phyloP scores from a whole-genome alignment of 495 filamentous ascomycete species.

The Hypoxylon intermedium region DNA sequence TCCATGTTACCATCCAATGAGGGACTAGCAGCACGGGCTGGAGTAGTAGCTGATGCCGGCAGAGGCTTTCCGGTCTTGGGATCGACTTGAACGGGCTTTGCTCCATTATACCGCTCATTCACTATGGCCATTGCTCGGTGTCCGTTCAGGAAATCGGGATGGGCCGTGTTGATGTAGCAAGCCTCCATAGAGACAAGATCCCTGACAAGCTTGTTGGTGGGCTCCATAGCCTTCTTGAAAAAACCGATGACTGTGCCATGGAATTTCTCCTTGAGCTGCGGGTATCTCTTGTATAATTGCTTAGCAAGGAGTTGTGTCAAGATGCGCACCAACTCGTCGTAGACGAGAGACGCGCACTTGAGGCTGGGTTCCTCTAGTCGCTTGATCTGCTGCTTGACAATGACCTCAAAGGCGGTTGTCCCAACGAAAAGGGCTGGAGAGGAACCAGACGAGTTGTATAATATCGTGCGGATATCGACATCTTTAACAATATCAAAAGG shows the following conservation, averaged over 20 bases:
- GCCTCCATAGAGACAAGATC: constrained; percentile 95
- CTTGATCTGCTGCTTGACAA: constrained; percentile 99
- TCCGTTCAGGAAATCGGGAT: constrained; percentile 97
- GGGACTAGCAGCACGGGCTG: constrained; percentile 73
- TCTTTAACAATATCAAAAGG: constrained; percentile 98
- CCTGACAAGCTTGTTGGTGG: constrained; percentile 93
- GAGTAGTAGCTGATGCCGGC: constrained; percentile 64
- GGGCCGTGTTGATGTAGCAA: constrained; percentile 97
- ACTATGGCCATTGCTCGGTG: constrained; percentile 98
- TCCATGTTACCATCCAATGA: constrained; percentile 62
- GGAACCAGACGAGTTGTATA: constrained; percentile 98
- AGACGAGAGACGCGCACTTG: constrained; percentile 96
- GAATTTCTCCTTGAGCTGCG: constrained; percentile 93
- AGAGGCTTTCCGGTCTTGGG: constrained; percentile 98
- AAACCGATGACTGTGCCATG: constrained; percentile 92
- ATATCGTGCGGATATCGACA: constrained; percentile 93
- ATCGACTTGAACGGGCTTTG: constrained; percentile 94
- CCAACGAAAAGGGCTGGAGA: constrained; percentile 98
- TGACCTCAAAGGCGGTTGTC: constrained; percentile 95
- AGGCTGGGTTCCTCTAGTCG: constrained; percentile 93
- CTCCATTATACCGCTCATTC: constrained; percentile 80
- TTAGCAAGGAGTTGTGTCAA: constrained; percentile 88
- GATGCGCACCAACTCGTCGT: constrained; percentile 97
- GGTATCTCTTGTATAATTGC: constrained; percentile 90
- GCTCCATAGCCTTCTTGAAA: constrained; percentile 97